phyloP scores from a whole-genome alignment of 1,284 basidiomycete genomes.

The Microstroma glucosiphilum region DNA sequence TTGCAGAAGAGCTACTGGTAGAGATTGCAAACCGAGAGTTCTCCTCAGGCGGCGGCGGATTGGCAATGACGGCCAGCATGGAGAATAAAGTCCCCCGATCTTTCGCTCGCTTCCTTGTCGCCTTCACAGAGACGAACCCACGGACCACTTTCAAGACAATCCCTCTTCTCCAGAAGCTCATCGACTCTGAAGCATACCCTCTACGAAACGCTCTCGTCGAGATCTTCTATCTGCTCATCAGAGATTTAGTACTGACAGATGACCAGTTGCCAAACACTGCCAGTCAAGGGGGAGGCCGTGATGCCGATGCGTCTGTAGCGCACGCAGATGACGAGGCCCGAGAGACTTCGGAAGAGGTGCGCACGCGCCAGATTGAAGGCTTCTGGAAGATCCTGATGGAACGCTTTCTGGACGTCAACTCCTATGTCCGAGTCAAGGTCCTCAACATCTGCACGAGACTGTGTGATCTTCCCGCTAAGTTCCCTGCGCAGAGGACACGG shows the following conservation, averaged over 20 bases:
- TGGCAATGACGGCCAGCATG: slow-evolving; percentile 53
- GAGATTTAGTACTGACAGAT: slow-evolving; percentile 51
- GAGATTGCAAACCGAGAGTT: slow-evolving; percentile 76
- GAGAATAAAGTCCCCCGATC: slow-evolving; percentile 82
- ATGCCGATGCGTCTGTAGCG: background rate
- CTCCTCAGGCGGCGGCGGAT: slow-evolving; percentile 41
- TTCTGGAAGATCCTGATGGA: slow-evolving; percentile 80
- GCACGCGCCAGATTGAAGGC: slow-evolving; percentile 72
- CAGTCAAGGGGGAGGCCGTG: background rate
- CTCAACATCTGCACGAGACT: slow-evolving; percentile 68
- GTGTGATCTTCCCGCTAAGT: slow-evolving; percentile 67
- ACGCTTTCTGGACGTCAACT: slow-evolving; percentile 78
- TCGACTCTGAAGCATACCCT: slow-evolving; percentile 92
- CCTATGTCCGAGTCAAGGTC: slow-evolving; percentile 84
- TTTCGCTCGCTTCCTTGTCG: slow-evolving; percentile 78
- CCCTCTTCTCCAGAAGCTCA: slow-evolving; percentile 70
- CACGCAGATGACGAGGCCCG: slow-evolving; percentile 20
- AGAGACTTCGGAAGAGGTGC: slow-evolving; percentile 53
- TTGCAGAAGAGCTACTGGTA: slow-evolving; percentile 81
- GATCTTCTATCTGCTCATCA: slow-evolving; percentile 48
- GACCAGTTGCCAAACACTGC: slow-evolving; percentile 24
- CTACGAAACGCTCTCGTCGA: slow-evolving; percentile 64
- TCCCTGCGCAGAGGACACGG: slow-evolving; percentile 75
- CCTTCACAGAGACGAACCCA: slow-evolving; percentile 75
- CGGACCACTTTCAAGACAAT: slow-evolving; percentile 85